Conservation (phyloP, 1,284 basidiomycete genomes). For the Acaromyces ingoldii region DNA sequence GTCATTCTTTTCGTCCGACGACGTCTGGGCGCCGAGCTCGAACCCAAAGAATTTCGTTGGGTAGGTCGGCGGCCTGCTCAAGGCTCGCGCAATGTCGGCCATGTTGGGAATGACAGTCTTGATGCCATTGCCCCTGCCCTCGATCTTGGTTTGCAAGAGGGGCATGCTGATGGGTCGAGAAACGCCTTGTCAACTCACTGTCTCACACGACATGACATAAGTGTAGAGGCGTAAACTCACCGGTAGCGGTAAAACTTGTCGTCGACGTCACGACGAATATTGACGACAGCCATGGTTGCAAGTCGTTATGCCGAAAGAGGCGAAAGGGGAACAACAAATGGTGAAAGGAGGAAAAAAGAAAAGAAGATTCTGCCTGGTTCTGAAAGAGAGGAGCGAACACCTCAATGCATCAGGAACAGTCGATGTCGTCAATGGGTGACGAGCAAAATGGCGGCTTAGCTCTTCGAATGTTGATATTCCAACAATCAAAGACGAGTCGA, state of each 20-base stretch:
- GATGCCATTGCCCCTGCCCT: conserved; percentile 98
- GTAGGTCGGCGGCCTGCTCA: conserved; percentile 87
- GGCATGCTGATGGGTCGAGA: conserved; percentile 68
- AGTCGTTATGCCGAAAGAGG: background rate
- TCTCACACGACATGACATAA: too few species aligned
- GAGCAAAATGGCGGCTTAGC: too few species aligned
- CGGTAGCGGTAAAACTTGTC: conserved; percentile 58
- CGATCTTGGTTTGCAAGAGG: conserved; percentile 87
- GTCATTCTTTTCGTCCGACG: conserved; percentile 92
- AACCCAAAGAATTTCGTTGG: conserved; percentile 99
- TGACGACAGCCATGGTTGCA: conserved; percentile 65
- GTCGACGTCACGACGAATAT: conserved; percentile 98
- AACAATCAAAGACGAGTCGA: too few species aligned
- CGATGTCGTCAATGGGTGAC: too few species aligned
- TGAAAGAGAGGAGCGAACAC: too few species aligned
- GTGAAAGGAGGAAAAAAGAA: too few species aligned
- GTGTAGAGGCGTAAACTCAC: too few species aligned
- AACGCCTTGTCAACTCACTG: too few species aligned
- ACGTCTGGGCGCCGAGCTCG: conserved; percentile 95
- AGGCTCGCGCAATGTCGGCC: conserved; percentile 91
- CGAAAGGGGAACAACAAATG: too few species aligned
- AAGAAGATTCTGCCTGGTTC: too few species aligned
- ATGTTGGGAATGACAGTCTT: conserved; percentile 83
- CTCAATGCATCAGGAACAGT: too few species aligned
- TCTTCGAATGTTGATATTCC: too few species aligned